Evolutionary conservation across 2,329 filamentous ascomycete genomes (phyloP), one percentile per base, ranked within the genome.

Genomic region (Pseudogymnoascus sp.): DNA sequence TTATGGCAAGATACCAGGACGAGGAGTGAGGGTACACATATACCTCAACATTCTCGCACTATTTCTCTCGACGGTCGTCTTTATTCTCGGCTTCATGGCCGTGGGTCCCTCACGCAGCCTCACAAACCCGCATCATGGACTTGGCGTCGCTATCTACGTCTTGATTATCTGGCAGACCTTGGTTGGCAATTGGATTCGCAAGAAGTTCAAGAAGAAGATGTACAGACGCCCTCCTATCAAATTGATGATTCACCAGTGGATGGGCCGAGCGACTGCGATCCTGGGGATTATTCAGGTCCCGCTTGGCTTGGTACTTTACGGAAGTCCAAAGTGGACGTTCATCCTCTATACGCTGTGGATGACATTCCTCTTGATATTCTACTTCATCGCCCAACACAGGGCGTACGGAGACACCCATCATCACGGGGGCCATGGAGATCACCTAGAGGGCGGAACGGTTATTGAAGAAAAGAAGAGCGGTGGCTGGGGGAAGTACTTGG

Each of bases 261-360:
- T 90, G 16, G 95, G 95, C 16, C 82, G 93, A 64, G 78, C 84
- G 0, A 85, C 93, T 69, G 89, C 90, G 2, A 76, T 97, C 16
- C 79, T 99, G 3, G 95, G 91, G 0, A 87, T 97, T 67, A 83
- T 88, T 3, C 95, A 99, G 73, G 85, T 99, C 10, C 89, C 95
- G 0, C 81, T 99, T 0, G 95, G 95, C 0, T 80, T 99, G 56
- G 93, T 93, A 0, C 81, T 99, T 1, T 99, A 97, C 71, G 95
- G 95, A 5, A 96, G 93, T 31, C 93, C 95, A 4, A 86, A 89
- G 70, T 84, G 83, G 38, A 82, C 93, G 3, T 99, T 97, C 74
- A 86, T 99, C 61, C 79, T 97, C 3, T 99, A 89, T 71, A 83
- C 93, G 0, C 67, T 97, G 0, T 93, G 89, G 80, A 88, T 89